These are phyloP conservation scores for Dionaea muscipula DNA, from an alignment of 179 eudicot genomes.

Conservation along the genomic window DNA sequence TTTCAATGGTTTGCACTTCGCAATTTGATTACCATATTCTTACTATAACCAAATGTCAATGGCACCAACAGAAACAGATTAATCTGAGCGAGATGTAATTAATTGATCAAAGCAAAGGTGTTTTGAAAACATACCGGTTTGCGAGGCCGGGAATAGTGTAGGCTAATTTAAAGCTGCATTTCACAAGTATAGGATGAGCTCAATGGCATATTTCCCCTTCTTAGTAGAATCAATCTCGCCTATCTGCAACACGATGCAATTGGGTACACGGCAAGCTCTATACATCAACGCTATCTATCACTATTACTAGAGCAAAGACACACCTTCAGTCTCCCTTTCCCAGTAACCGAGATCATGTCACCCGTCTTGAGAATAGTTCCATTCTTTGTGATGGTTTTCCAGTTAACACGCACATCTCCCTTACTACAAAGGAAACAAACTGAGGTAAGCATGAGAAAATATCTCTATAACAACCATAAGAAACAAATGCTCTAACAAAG, in stretches of 20 bases:
- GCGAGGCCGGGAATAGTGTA: no score
- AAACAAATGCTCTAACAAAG: background rate
- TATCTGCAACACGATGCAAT: constrained; percentile 32
- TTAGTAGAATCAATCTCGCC: constrained; percentile 73
- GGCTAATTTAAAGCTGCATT: background rate
- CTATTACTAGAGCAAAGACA: constrained; percentile 4
- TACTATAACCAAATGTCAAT: no score
- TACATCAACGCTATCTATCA: background rate
- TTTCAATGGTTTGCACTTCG: no score
- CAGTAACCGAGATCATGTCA: constrained; percentile 71
- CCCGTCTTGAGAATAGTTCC: constrained; percentile 60
- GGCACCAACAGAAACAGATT: no score
- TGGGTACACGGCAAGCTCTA: background rate
- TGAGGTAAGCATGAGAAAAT: background rate
- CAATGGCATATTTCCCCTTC: constrained; percentile 78
- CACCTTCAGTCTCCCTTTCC: constrained; percentile 83
- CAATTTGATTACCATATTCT: no score
- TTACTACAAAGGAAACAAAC: constrained; percentile 24
- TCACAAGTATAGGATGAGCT: constrained; percentile 58
- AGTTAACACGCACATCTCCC: constrained; percentile 86
- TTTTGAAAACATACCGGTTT: no score
- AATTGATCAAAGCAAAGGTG: no score
- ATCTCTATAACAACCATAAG: background rate
- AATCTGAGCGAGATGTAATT: no score
- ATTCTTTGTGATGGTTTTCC: constrained; percentile 58